Evolutionary conservation across 2,329 filamentous ascomycete genomes (phyloP), one percentile per base, ranked within the genome.

Genomic region (Colletotrichum liaoningense): DNA sequence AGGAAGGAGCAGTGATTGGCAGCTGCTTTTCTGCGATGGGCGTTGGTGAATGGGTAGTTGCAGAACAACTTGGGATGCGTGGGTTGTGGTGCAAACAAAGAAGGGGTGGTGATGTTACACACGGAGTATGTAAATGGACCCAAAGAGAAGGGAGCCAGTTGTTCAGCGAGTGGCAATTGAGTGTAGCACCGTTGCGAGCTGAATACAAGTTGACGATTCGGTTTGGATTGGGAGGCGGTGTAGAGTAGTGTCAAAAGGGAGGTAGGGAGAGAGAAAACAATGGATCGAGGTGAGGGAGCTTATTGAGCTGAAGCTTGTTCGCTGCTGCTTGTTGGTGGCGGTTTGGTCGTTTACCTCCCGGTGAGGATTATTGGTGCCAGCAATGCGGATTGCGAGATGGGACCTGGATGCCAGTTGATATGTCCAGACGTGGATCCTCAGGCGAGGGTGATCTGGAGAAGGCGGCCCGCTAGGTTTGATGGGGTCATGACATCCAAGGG

Each of bases 71-170:
- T 56, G 28, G 33, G 33, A n/a, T 52, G 16, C 33, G 22, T 14
- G 26, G 65, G 59, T 19, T 24, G 49, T 52, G 30, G 69, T 59
- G 65, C 65, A 72, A 63, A 69, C 69, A 72, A 72, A 72, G 58
- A 33, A 55, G 1, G 1, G 22, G 38, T 7, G 5, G 28, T 58
- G 57, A 38, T 67, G 49, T 49, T 42, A 38, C 49, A 35, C 26
- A 30, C 63, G 54, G 42, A 54, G 42, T n/a, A n/a, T 24, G 16
- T 22, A 33, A 24, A 22, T 33, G 30, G 9, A 63, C 19, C 3
- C 38, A 12, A 62, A 16, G 30, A 38, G 7, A 22, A 46, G 24
- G 35, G 58, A 38, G 24, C 26, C 22, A 26, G 58, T 16, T 30
- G 38, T 54, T 52, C 30, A 62, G 38, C 30, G 28, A 42, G 19